Conservation (phyloP, 2,329 filamentous ascomycete species). For the Lasiodiplodia theobromae region DNA sequence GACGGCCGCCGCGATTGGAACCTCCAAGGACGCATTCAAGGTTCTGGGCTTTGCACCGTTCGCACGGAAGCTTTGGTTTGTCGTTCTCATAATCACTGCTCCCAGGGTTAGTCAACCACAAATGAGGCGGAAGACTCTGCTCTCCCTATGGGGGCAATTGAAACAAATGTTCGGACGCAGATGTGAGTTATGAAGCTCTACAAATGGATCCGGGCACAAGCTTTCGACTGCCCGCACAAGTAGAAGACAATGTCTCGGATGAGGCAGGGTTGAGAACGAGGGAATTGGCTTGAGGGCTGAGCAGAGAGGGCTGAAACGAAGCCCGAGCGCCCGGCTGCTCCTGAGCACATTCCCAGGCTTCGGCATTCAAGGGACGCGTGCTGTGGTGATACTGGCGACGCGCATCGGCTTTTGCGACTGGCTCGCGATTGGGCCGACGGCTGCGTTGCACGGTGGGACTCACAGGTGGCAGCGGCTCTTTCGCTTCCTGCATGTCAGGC, state of each 20-base stretch:
- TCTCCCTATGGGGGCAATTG: too few species aligned
- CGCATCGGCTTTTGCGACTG: constrained; percentile 26
- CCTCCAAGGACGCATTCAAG: constrained; percentile 66
- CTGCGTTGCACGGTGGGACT: constrained; percentile 31
- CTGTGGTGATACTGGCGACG: constrained; percentile 16
- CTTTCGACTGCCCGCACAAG: too few species aligned
- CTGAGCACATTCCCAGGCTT: not conserved
- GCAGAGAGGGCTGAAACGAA: constrained; percentile 1
- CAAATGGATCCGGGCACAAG: too few species aligned
- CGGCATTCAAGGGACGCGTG: constrained; percentile 4
- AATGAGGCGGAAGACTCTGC: not conserved
- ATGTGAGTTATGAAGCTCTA: too few species aligned
- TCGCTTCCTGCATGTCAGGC: constrained; percentile 47
- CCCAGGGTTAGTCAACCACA: not conserved
- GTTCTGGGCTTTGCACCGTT: constrained; percentile 63
- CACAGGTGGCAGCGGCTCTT: constrained; percentile 50
- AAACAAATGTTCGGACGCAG: too few species aligned
- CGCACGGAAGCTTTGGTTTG: constrained; percentile 61
- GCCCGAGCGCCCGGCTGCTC: not conserved
- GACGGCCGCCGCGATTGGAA: constrained; percentile 65
- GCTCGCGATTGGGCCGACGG: constrained; percentile 24
- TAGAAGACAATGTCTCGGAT: too few species aligned
- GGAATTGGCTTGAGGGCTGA: not conserved
- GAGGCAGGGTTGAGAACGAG: too few species aligned
- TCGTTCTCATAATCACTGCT: constrained; percentile 48